Conservation (phyloP, 495 filamentous ascomycete genomes). For the Tuber magnatum region DNA sequence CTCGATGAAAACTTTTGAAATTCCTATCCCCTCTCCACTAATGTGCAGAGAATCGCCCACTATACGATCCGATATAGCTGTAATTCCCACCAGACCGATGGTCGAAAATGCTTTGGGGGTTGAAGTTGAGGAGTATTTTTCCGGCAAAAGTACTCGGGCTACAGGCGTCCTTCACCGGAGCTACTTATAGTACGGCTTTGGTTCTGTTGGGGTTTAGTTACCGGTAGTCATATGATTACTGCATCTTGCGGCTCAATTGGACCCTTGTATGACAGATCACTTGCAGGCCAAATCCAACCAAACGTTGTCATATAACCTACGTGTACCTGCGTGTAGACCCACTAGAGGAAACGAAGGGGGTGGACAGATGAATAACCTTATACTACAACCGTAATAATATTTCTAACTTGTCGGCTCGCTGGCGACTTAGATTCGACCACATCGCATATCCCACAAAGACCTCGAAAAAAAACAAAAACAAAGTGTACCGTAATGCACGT, state of each 20-base stretch:
- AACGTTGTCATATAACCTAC: slow-evolving; percentile 32
- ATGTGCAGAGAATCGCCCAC: not conserved
- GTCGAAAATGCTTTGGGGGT: not conserved
- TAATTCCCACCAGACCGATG: not conserved
- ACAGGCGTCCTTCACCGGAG: not conserved
- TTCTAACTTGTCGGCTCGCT: slow-evolving; percentile 15
- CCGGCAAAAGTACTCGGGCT: not conserved
- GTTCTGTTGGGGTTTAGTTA: not conserved
- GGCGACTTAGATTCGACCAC: slow-evolving; percentile 27
- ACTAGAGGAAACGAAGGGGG: slow-evolving; percentile 10
- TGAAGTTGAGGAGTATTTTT: not conserved
- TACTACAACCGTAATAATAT: not conserved
- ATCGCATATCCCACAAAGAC: slow-evolving; percentile 24
- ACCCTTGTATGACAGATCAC: slow-evolving; percentile 1
- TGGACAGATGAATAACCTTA: not conserved
- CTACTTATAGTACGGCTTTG: not conserved
- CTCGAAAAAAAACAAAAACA: not conserved
- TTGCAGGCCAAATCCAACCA: slow-evolving; percentile 18
- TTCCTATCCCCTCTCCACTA: not conserved
- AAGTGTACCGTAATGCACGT: not conserved
- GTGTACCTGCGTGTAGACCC: slow-evolving; percentile 33
- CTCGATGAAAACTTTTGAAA: not conserved
- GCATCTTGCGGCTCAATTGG: slow-evolving; percentile 3
- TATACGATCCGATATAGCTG: not conserved
- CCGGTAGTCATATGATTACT: not conserved